Base-by-base conservation (phyloP, 345 rosid genomes). In the Toxicodendron radicans region DNA sequence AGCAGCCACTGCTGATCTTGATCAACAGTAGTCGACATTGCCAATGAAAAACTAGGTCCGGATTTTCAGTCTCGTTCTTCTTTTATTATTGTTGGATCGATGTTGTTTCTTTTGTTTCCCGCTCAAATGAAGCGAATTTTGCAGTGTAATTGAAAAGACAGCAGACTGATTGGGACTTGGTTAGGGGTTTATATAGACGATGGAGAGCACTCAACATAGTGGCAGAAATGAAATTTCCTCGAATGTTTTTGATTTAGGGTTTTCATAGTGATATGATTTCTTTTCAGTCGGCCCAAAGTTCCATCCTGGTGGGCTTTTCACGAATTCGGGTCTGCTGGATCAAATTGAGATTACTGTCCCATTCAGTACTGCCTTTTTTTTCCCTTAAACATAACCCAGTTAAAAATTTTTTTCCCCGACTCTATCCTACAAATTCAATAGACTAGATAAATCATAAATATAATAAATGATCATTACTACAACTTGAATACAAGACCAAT, bases 1-100 rank as follows among this genome's bases (percentile, higher is more conserved):
- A 90, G 85, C 9, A 95, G 87, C 99, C 99, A 95, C 63, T 92
- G 93, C 81, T 91, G 97, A 79, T 92, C 97, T 78, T 85, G 85
- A 83, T 91, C 94, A 41, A 85, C 66, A 71, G 46, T 18, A 48
- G 66, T 76, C 21, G 74, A 83, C 85, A 82, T 75, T 58, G 59
- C 61, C 48, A 24, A 27, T 72, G n/a, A 64, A 24, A 20, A 75
- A 63, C 58, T 30, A 3, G 13, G 54, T 53, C 48, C 4, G 1
- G 43, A 75, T 38, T 72, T 51, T n/a, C 53, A 57, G 20, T 10
- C 54, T 41, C n/a, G n/a, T 69, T 48, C 38, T 27, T 46, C 8
- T 66, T 35, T 18, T 59, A 10, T 67, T 7, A 3, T 65, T 45
- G 46, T 16, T 71, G 14, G 61, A 2, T 57, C 21, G 16, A 14